Conservation (phyloP, 768 basidiomycete genomes). For the Mycena kentingensis region DNA sequence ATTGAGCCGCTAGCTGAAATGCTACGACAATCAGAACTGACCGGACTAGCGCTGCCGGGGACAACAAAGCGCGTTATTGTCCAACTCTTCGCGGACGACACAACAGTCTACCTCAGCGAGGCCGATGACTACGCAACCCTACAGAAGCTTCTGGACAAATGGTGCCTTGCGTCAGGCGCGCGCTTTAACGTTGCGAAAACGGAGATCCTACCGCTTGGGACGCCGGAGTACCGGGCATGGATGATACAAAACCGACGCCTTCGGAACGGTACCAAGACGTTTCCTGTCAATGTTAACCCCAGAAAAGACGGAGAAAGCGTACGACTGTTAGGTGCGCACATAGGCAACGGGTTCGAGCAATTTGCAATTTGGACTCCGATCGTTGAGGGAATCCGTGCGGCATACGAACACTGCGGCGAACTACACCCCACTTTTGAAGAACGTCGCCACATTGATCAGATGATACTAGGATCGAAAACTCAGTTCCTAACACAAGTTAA, state of each 20-base stretch:
- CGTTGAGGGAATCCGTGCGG: conserved; percentile 28
- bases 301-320: conserved; percentile 29
- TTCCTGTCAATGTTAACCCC: conserved; percentile 28
- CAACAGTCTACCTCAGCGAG: conserved; percentile 14
- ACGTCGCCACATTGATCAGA: conserved; percentile 24
- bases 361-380: conserved; percentile 28
- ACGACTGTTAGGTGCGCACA: conserved; percentile 35
- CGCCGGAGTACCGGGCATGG: conserved; percentile 15
- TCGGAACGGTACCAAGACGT: background rate
- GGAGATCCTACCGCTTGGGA: conserved; percentile 36
- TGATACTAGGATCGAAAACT: conserved; percentile 33
- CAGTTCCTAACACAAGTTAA: too few relatives aligned
- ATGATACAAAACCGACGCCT: conserved; percentile 10
- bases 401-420: conserved; percentile 27
- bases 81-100: too few relatives aligned
- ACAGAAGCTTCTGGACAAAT: conserved; percentile 29
- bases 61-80: conserved; percentile 12
- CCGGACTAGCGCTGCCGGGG: background rate
- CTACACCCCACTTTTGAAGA: conserved; percentile 34
- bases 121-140: conserved; percentile 25
- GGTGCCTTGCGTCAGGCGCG: conserved; percentile 44
- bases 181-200: conserved; percentile 47
- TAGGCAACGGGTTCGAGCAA: conserved; percentile 19
- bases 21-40: conserved; percentile 11
- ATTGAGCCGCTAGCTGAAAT: too few relatives aligned